A percentile compares a stretch with the other conserved stretches of the same genome.
Evolutionary conservation across 495 filamentous ascomycete species (phyloP).

Genomic region (Aspergillus bridgeri): DNA sequence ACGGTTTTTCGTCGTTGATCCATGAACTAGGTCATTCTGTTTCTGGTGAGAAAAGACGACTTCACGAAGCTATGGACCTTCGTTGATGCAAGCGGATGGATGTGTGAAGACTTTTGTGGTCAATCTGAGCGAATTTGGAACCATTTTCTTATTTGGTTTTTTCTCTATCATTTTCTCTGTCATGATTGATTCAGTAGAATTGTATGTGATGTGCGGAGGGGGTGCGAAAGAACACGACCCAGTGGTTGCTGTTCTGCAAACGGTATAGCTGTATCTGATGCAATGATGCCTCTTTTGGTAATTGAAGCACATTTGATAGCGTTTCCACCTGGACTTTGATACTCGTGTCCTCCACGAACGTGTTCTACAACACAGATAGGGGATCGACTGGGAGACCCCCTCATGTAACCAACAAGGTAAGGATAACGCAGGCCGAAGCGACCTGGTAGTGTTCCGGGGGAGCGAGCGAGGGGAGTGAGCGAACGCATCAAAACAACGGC

Average conservation of each 20-base stretch:
- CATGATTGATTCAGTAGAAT: slow-evolving; percentile 22
- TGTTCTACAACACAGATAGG: background rate
- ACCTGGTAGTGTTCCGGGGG: background rate
- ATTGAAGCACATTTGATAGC: background rate
- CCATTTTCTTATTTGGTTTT: background rate
- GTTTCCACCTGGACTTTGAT: background rate
- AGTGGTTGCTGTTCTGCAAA: slow-evolving; percentile 6
- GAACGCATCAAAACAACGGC: background rate
- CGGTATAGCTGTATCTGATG: slow-evolving; percentile 19
- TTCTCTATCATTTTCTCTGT: slow-evolving; percentile 10
- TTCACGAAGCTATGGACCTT: slow-evolving; percentile 10
- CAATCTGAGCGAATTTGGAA: slow-evolving; percentile 6
- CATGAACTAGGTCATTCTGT: slow-evolving; percentile 1
- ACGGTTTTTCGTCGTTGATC: background rate
- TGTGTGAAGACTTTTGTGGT: slow-evolving; percentile 4
- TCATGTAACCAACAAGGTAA: background rate
- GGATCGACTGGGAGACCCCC: background rate
- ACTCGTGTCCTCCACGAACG: background rate
- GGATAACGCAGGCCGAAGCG: background rate
- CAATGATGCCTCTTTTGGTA: slow-evolving; percentile 17
- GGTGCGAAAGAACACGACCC: background rate
- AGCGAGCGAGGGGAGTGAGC: background rate
- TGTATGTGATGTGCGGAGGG: slow-evolving; percentile 6
- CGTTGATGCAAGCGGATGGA: slow-evolving; percentile 8
- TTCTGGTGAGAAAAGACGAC: slow-evolving; percentile 2